Evolutionary conservation across 1,139 yeast genomes (phyloP).

Genomic region (Suhomyces anneliseae): DNA sequence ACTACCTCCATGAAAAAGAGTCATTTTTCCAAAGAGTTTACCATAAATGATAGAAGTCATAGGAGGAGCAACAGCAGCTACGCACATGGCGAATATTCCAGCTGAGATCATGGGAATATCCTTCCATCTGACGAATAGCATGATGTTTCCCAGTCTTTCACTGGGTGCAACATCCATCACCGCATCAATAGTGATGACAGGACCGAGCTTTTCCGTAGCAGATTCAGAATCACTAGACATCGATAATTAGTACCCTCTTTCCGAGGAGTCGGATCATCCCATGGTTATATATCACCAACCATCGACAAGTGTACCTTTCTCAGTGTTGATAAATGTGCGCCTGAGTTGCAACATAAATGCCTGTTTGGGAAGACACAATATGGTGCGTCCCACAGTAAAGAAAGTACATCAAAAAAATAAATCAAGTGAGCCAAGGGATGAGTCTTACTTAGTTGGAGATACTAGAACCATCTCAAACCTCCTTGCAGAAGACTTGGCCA

Average conservation of each 20-base stretch:
- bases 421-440: not conserved
- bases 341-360: slow-evolving; percentile 9
- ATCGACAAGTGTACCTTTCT: too few relatives aligned
- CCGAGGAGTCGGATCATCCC: too few relatives aligned
- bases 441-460: too few relatives aligned
- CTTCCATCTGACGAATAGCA: slow-evolving; percentile 23
- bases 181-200: not conserved
- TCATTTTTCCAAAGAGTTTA: slow-evolving; percentile 54
- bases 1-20: slow-evolving; percentile 33
- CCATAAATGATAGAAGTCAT: slow-evolving; percentile 68
- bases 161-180: not conserved
- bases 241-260: not conserved
- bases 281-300: too few relatives aligned
- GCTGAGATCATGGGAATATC: slow-evolving; percentile 26
- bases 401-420: not conserved
- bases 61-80: slow-evolving; percentile 59
- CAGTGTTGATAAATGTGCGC: too few relatives aligned
- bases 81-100: slow-evolving; percentile 26
- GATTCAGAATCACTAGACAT: not conserved
- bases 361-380: slow-evolving; percentile 12
- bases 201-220: not conserved
- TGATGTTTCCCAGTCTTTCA: slow-evolving; percentile 15
- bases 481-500: too few relatives aligned
- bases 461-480: too few relatives aligned
- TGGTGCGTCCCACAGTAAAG: not conserved